phyloP scores from a whole-genome alignment of 768 basidiomycete species.

The Royoungia palumana region DNA sequence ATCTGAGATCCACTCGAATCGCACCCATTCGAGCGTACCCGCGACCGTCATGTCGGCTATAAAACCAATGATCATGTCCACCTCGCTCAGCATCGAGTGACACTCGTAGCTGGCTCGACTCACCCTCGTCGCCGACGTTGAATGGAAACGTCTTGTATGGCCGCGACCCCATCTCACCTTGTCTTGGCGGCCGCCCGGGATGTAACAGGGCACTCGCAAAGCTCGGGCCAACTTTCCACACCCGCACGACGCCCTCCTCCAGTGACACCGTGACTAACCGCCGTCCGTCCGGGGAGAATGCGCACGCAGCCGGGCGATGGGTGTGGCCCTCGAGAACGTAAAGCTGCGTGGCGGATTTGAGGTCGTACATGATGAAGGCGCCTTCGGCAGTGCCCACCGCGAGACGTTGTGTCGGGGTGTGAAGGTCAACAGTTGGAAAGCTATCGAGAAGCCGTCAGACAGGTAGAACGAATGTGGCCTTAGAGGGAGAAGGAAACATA shows the following conservation, averaged over 20 bases:
- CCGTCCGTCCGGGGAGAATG: conserved; percentile 92
- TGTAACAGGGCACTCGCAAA: conserved; percentile 81
- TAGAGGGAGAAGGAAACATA: conserved; percentile 29
- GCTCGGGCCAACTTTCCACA: conserved; percentile 95
- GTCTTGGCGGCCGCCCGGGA: conserved; percentile 86
- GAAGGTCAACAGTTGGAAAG: conserved; percentile 93
- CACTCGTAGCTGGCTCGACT: conserved; percentile 18
- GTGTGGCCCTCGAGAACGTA: conserved; percentile 94
- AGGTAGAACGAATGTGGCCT: neutral
- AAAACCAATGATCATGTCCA: neutral
- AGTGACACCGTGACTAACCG: conserved; percentile 84
- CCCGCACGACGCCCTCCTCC: conserved; percentile 77
- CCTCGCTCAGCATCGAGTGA: neutral
- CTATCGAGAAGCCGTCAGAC: conserved; percentile 37
- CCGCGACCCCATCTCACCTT: conserved; percentile 76
- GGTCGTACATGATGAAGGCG: conserved; percentile 92
- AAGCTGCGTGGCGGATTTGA: conserved; percentile 91
- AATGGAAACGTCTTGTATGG: conserved; percentile 89
- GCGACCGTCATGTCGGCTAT: conserved; percentile 56
- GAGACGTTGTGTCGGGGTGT: conserved; percentile 79
- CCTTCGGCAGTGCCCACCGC: conserved; percentile 95
- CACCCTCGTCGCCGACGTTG: conserved; percentile 81
- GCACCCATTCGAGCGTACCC: conserved; percentile 66
- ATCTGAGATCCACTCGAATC: conserved; percentile 82
- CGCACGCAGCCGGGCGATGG: conserved; percentile 75